Evolutionary conservation across 176 grass and related monocot species (phyloP), one percentile per base, ranked within the genome.

Genomic region (Lolium multiflorum): DNA sequence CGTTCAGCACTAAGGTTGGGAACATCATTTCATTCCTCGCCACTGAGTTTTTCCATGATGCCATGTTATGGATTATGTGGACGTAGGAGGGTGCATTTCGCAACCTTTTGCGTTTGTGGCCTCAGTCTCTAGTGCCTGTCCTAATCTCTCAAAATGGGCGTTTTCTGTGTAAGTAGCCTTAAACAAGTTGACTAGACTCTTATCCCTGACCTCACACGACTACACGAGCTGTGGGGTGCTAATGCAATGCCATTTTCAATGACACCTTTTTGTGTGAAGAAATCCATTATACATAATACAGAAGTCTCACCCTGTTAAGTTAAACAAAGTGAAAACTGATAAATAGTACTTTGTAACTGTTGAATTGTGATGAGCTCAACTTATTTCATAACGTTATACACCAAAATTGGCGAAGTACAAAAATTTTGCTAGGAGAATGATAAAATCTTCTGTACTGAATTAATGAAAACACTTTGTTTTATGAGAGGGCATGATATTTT

Each of bases 101-200:
- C 6, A 20, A 58, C 70, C n/a, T 31, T 90, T 85, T 66, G 5
- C 24, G 59, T 16, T 69, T 76, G 77, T 85, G 88, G 77, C 51
- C 3, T 6, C 1, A 11, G 70, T n/a, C 16, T 71, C 6, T 43
- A 31, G 83, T 86, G 88, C 83, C 11, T 82, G 78, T 90, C 83
- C 5, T 60, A 82, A 71, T 90, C 88, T 26, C 11, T 25, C 3
- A 47, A 77, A 81, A 85, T 51, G 20, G 8, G 12, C 25, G 1
- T 7, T 21, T 14, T 52, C 11, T 63, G 24, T 38, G 64, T 11
- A 60, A 49, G 37, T 8, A 17, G 56, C 54, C 48, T 5, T 31
- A 57, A 22, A 6, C 17, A 87, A 73, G 62, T 35, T 84, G 70
- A 75, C 82, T 84, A 35, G 39, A 49, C 54, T 72, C 1, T 43